Conservation (phyloP, 2,329 filamentous ascomycete genomes). For the Aspergillus amoenus region DNA sequence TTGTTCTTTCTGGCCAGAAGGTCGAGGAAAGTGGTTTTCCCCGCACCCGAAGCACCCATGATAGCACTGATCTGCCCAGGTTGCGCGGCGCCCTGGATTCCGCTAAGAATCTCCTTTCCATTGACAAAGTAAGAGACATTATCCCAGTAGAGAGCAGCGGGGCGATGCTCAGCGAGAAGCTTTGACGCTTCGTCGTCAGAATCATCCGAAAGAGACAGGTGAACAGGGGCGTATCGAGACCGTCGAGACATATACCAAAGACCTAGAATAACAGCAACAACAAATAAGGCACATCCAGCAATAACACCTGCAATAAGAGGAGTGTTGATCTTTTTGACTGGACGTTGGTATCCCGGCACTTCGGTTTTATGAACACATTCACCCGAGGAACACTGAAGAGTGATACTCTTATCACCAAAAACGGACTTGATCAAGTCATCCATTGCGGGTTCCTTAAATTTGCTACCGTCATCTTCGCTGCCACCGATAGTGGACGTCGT, state of each 20-base stretch:
- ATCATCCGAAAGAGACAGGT: constrained; percentile 77
- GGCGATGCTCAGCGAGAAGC: constrained; percentile 88
- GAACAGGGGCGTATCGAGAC: constrained; percentile 61
- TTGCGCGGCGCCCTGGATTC: constrained; percentile 81
- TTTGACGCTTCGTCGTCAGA: constrained; percentile 84
- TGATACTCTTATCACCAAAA: constrained; percentile 90
- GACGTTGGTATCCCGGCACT: constrained; percentile 83
- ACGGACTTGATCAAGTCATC: constrained; percentile 83
- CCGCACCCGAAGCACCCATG: constrained; percentile 96
- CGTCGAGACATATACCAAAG: constrained; percentile 88
- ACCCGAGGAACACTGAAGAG: constrained; percentile 76
- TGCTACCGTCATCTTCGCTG: constrained; percentile 68
- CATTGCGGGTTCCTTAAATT: constrained; percentile 89
- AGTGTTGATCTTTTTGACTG: constrained; percentile 94
- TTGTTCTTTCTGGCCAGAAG: constrained; percentile 98
- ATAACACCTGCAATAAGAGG: constrained; percentile 94
- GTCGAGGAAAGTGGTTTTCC: constrained; percentile 95
- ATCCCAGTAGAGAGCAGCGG: constrained; percentile 82
- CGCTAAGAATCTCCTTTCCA: constrained; percentile 78
- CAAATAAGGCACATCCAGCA: constrained; percentile 77
- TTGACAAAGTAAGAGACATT: constrained; percentile 85
- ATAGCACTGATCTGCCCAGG: constrained; percentile 96
- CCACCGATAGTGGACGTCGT: constrained; percentile 59
- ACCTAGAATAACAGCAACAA: constrained; percentile 79
- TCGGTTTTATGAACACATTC: constrained; percentile 94